Conservation (phyloP, 2,329 filamentous ascomycete genomes). For the Rutstroemia sp. region DNA sequence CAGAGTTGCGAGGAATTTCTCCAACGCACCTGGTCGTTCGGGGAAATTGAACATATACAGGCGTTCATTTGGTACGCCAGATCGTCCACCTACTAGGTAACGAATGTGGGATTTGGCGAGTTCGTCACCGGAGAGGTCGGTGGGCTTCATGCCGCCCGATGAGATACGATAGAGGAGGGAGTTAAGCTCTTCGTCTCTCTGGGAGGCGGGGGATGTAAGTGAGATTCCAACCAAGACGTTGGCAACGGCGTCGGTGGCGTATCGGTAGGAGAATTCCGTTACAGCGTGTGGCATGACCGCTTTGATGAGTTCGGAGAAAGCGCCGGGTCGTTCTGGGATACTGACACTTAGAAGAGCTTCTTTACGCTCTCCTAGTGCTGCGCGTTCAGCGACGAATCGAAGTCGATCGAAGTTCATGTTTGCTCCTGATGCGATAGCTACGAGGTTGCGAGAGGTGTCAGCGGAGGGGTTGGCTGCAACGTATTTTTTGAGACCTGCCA, state of each 20-base stretch:
- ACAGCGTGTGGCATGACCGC: slow-evolving; percentile 81
- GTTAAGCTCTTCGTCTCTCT: slow-evolving; percentile 64
- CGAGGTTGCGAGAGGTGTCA: slow-evolving; percentile 64
- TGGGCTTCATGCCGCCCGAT: slow-evolving; percentile 62
- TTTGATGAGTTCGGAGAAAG: slow-evolving; percentile 82
- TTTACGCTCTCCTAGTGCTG: slow-evolving; percentile 86
- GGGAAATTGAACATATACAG: slow-evolving; percentile 97
- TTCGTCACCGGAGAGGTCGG: slow-evolving; percentile 81
- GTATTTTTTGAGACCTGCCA: slow-evolving; percentile 96
- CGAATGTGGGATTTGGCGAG: slow-evolving; percentile 89
- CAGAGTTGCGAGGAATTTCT: slow-evolving; percentile 81
- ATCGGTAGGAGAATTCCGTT: slow-evolving; percentile 93
- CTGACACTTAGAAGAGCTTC: slow-evolving; percentile 81
- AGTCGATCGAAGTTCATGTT: slow-evolving; percentile 99
- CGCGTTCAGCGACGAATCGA: slow-evolving; percentile 92
- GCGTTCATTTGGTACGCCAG: slow-evolving; percentile 68
- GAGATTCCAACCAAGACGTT: slow-evolving; percentile 87
- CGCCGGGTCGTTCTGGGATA: slow-evolving; percentile 84
- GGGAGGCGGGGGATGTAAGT: slow-evolving; percentile 59
- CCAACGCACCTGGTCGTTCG: slow-evolving; percentile 83
- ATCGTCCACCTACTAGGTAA: slow-evolving; percentile 84
- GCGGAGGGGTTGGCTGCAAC: slow-evolving; percentile 70
- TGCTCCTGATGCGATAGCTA: slow-evolving; percentile 87
- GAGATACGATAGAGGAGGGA: slow-evolving; percentile 64
- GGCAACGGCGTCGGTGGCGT: slow-evolving; percentile 60